phyloP scores from a whole-genome alignment of 1,284 basidiomycete genomes.

The Ceratobasidium sp. region DNA sequence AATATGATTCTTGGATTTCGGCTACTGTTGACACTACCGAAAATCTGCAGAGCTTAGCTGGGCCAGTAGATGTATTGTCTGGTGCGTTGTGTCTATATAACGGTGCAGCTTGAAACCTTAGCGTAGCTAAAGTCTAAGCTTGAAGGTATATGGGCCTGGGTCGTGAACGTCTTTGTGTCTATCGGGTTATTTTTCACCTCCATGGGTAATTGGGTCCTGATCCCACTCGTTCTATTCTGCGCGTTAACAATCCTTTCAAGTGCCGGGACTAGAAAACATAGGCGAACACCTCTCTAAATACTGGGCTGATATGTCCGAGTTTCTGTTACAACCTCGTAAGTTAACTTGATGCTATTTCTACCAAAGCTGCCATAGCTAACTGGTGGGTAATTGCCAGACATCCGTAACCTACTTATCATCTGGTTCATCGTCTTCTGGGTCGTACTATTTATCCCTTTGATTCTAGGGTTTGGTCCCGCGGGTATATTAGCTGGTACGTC shows the following conservation, averaged over 20 bases:
- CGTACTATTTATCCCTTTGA: constrained; percentile 18
- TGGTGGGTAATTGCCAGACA: neutral
- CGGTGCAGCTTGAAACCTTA: no score
- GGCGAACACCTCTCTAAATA: constrained; percentile 9
- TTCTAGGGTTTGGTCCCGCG: constrained; percentile 34
- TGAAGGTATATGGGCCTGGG: constrained; percentile 22
- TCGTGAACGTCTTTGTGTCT: constrained; percentile 15
- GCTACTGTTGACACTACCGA: neutral
- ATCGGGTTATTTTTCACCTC: constrained; percentile 14
- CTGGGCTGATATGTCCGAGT: constrained; percentile 27
- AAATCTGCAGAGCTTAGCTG: neutral
- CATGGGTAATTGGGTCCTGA: neutral
- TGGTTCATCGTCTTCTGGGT: constrained; percentile 41
- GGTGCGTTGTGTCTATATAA: neutral
- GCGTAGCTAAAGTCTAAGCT: neutral
- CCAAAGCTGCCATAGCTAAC: neutral
- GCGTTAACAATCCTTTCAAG: neutral
- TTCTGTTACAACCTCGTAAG: constrained; percentile 34
- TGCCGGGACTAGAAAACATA: neutral
- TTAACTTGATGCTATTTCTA: neutral
- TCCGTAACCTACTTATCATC: constrained; percentile 22
- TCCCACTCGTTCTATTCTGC: neutral
- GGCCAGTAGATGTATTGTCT: neutral
- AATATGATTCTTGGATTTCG: constrained; percentile 11
- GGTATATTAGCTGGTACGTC: constrained; percentile 29